Evolutionary conservation across 2,329 filamentous ascomycete species (phyloP).

Genomic region (Hymenoscyphus linearis): DNA sequence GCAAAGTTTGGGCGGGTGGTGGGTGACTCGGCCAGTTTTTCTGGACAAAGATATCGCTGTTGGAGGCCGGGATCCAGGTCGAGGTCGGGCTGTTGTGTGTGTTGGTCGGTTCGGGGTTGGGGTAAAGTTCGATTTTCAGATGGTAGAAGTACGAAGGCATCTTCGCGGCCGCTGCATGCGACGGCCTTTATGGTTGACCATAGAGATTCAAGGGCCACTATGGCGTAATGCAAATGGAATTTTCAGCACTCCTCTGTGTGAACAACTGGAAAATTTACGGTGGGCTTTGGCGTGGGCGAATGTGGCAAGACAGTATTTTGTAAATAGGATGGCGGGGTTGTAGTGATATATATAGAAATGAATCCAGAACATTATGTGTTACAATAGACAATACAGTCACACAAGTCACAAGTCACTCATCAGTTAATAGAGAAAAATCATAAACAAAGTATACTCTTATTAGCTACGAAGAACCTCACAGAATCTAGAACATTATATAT

Average conservation of each 20-base stretch:
- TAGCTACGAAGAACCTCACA: slow-evolving; percentile 2
- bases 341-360: not conserved
- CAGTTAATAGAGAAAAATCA: not conserved
- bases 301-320: not conserved
- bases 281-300: not conserved
- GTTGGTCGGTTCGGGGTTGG: slow-evolving; percentile 13
- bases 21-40: slow-evolving; percentile 23
- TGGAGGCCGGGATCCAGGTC: slow-evolving; percentile 47
- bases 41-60: slow-evolving; percentile 39
- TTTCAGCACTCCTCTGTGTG: not conserved
- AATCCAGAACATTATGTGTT: not conserved
- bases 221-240: not conserved
- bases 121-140: slow-evolving; percentile 61
- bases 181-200: not conserved
- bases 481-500: not conserved
- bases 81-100: slow-evolving; percentile 4
- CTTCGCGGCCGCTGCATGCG: not conserved
- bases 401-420: not conserved
- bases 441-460: slow-evolving; percentile 10
- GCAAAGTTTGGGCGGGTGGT: not conserved
- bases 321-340: not conserved
- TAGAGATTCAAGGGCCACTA: not conserved
- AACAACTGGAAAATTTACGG: not conserved
- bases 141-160: slow-evolving; percentile 54
- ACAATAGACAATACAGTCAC: not conserved